These are phyloP conservation scores for Agaricus subrufescens DNA, from an alignment of 768 basidiomycete species.

Conservation along the genomic window DNA sequence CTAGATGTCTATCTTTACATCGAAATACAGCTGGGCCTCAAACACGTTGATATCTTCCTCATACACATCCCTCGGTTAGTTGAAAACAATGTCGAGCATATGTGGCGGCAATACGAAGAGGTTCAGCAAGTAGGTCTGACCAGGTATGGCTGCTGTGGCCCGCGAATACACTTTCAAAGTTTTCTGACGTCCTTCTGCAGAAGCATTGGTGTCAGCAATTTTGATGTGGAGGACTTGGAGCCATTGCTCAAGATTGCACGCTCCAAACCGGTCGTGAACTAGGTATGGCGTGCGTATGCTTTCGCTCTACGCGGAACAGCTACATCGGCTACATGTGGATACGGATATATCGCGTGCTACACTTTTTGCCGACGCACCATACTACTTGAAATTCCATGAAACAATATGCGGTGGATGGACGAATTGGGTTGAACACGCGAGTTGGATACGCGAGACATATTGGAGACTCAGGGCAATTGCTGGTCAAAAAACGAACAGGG, in stretches of 20 bases:
- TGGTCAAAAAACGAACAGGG: no score
- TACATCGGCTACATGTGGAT: no score
- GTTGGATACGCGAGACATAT: no score
- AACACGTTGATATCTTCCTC: slow-evolving; percentile 66
- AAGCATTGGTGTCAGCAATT: slow-evolving; percentile 76
- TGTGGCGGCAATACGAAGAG: slow-evolving; percentile 56
- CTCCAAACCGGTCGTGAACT: slow-evolving; percentile 66
- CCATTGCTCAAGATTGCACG: slow-evolving; percentile 43
- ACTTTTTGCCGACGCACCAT: no score
- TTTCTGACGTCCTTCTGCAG: slow-evolving; percentile 25
- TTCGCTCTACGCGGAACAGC: neutral
- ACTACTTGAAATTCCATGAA: no score
- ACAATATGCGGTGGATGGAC: no score
- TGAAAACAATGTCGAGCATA: slow-evolving; percentile 27
- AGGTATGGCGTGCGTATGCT: slow-evolving; percentile 33
- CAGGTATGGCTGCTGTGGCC: slow-evolving; percentile 22
- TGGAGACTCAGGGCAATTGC: no score
- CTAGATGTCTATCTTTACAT: neutral
- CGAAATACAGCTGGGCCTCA: slow-evolving; percentile 47
- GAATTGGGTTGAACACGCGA: no score
- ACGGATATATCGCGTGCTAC: no score
- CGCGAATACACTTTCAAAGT: neutral
- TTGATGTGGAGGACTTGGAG: slow-evolving; percentile 46
- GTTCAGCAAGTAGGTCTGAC: slow-evolving; percentile 40
- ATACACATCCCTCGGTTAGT: slow-evolving; percentile 46